Base-by-base conservation (phyloP, 2,329 filamentous ascomycete species). In the Aspergillus unguis region DNA sequence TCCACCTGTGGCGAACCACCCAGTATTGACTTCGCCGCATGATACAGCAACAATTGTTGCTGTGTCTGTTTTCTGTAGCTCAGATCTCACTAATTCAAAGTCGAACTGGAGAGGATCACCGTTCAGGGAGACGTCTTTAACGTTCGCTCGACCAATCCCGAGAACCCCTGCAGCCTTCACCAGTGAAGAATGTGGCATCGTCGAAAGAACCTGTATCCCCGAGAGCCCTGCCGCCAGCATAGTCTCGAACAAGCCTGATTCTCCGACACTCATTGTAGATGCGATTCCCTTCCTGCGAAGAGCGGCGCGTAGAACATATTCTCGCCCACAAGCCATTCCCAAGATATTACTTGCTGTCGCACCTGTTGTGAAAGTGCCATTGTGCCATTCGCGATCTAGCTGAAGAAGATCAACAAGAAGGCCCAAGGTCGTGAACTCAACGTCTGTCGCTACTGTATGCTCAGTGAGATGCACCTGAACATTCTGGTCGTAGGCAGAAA, bases 21-120 rank as follows among this genome's bases (percentile, higher is more conserved):
- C 91, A 0, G 91, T 95, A 62, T 97, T 96, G 28, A 96, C 90
- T 72, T 97, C 92, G 1, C 89, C 89, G 5, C 86, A 88, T 38
- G 90, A 92, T n/a, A 96, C 74, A 4, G 81, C 84, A 35, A 96
- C 83, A 55, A 96, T 89, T 45, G 80, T 87, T n/a, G 81, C 87
- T 9, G 81, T 78, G 2, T 79, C 79, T 1, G 71, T 52, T 60
- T 65, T 65, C 48, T 73, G 62, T 11, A 95, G 74, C 52, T 83
- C 79, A 42, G 69, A 69, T 68, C 90, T 84, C 2, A 96, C 74
- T 3, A 75, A 75, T 2, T 77, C 75, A 5, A 95, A 63, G 62
- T 95, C 84, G 57, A 96, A 79, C 41, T 77, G 79, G 77, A 92
- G 90, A 0, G 85, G 83, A 62, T 85, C 77, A 6, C 63, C 56